Base-by-base conservation (phyloP, 306 rosid species). In the Sindora glabra region DNA sequence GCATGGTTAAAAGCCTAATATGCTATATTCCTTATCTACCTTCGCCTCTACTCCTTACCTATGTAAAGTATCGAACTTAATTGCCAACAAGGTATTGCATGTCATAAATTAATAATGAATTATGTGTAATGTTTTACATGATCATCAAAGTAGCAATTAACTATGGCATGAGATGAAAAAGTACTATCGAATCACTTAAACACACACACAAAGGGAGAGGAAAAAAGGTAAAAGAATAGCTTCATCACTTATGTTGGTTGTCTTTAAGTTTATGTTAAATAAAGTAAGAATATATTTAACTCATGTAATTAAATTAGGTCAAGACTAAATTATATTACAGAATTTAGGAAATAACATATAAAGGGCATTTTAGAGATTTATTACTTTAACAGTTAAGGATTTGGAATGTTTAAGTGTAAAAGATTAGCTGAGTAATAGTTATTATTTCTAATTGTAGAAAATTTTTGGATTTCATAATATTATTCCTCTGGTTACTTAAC, bases 31-130 rank as follows among this genome's bases (percentile, higher is more conserved):
- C 73, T 72, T 72, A 92, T 64, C 63, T 83, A 81, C 58, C 16
- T 60, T 6, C 26, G 56, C 74, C 78, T 83, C 96, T 94, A 86
- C 3, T 77, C 75, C 62, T 80, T 81, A 68, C 94, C 96, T 92
- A 90, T 71, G 50, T 30, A 39, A 68, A 50, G 29, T 4, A 10
- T 25, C 10, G 26, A n/a, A 44, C 30, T 48, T 41, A 74, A 50
- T 16, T 36, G 2, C 29, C 56, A 23, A 27, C 57, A 64, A 17
- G 27, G 13, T 13, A 64, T 22, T 17, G 6, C 25, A 19, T 29
- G 41, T 21, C 6, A 41, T 8, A 25, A 40, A 18, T 39, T 54
- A 30, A 29, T 15, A 37, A 48, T n/a, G 6, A 27, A 3, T 3
- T 27, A 6, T 27, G 3, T 3, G 32, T 6, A 27, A 3, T 3